Percentiles rank a stretch among this genome's conserved stretches.
phyloP scores from a whole-genome alignment of 2,329 filamentous ascomycete species.

The Sclerotinia trifoliorum region DNA sequence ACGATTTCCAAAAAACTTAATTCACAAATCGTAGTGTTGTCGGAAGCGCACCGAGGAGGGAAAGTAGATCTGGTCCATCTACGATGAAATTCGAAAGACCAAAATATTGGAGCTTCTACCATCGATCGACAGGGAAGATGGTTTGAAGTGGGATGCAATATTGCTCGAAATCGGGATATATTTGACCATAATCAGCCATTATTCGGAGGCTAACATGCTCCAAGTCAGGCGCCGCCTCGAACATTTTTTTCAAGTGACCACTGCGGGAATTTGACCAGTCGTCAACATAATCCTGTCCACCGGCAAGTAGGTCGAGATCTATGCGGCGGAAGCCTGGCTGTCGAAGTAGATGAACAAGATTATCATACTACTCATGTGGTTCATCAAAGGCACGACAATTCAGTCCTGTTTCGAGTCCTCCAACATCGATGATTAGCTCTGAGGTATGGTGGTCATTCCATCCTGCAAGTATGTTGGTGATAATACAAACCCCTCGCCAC shows the following conservation, averaged over 20 bases:
- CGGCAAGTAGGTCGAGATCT: not conserved
- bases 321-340: not conserved
- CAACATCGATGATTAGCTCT: not conserved
- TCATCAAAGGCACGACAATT: not conserved
- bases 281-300: not conserved
- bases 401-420: not conserved
- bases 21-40: not conserved
- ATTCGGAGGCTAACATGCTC: not conserved
- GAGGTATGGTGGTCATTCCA: not conserved
- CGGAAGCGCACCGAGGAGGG: not conserved
- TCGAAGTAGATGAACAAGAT: not conserved
- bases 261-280: not conserved
- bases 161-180: not conserved
- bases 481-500: not conserved
- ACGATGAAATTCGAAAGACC: not conserved
- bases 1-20: not conserved
- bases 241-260: not conserved
- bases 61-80: not conserved
- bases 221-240: not conserved
- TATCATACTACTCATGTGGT: not conserved
- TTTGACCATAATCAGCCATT: not conserved
- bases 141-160: not conserved
- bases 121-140: not conserved
- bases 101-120: not conserved
- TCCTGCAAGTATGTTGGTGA: not conserved